Base-by-base conservation (phyloP, 352 stramenopile genomes). In the Pythium phragmiticola region DNA sequence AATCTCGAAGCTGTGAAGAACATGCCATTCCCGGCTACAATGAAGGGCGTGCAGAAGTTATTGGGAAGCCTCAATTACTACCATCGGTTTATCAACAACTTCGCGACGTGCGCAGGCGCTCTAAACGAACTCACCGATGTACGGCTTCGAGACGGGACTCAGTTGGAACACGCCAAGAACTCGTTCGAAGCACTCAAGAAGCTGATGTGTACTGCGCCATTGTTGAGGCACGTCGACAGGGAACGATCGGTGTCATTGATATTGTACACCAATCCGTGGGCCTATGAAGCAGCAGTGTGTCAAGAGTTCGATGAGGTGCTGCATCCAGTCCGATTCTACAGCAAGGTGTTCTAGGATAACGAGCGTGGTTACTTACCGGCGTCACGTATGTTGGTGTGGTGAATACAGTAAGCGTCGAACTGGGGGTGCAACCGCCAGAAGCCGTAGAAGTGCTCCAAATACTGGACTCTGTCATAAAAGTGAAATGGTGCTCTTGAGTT, bases 1-100 rank as follows among this genome's bases (percentile, higher is more conserved):
- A 63, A 65, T 19, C 17, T 65, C 1, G 3, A 60, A 1, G 12
- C 37, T 0, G 45, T 69, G 8, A 33, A 51, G 28, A 28, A 51
- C 0, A 60, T 69, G 55, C 30, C 47, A n/a, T 69, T 64, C 49
- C 63, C 63, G 14, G 39, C 36, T 2, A 65, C 28, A 0, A 41
- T 53, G 30, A 69, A 69, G 43, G 63, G 63, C 1, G 23, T 69
- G 1, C 55, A 69, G 56, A 56, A 55, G 54, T 69, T 69, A 41
- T n/a, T 65, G 3, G 63, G 61, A 17, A 59, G 47, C 14, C 51
- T 68, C 1, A 50, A 46, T 12, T 68, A 68, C 28, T 68, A 68
- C 8, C 61, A 63, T 45, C 43, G 54, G 0, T 68, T 63, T 47
- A 62, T 68, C 13, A 57, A 68, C 13, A 58, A 68, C 28, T 68